Evolutionary conservation across 805 yeast species (phyloP), one percentile per base, ranked within the genome.

Genomic region (Candida cerambycidarum): DNA sequence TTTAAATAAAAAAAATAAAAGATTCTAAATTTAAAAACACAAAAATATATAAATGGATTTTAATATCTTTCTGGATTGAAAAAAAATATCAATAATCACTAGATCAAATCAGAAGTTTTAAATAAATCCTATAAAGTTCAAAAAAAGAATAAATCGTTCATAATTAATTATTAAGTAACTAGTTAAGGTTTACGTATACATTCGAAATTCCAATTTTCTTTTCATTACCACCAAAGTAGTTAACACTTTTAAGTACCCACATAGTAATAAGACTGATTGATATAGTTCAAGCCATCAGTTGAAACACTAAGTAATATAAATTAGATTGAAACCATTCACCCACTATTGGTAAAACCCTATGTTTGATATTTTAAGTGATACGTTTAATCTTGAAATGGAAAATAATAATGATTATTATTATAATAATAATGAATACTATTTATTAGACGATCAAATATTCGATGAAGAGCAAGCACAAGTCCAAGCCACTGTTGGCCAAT

Each of bases 301-400:
- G n/a, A n/a, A n/a, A n/a, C n/a, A n/a, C n/a, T n/a, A n/a, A n/a
- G n/a, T n/a, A n/a, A n/a, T n/a, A n/a, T n/a, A n/a, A n/a, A n/a
- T n/a, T n/a, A n/a, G n/a, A n/a, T n/a, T n/a, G n/a, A n/a, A n/a
- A n/a, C n/a, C n/a, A n/a, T n/a, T n/a, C n/a, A n/a, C n/a, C n/a
- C n/a, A n/a, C n/a, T n/a, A n/a, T 21, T 23, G 38, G 29, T 34
- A 34, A 5, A 6, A 21, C 4, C 38, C 17, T 34, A 47, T 47
- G 51, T 47, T 47, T 34, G 44, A 47, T 42, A 41, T 44, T 29
- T 36, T 45, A 16, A 47, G 48, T 39, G 51, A 47, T n/a, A 47
- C 45, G 4, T n/a, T 47, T 21, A 47, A 35, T 23, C 46, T 39
- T 39, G 31, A 39, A 30, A 45, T 44, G 38, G 41, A 41, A 31